A percentile compares a stretch with the other conserved stretches of the same genome.
Conservation (phyloP, 202 grass and related monocot species). For the Bolboschoenoplectus hybrid region DNA sequence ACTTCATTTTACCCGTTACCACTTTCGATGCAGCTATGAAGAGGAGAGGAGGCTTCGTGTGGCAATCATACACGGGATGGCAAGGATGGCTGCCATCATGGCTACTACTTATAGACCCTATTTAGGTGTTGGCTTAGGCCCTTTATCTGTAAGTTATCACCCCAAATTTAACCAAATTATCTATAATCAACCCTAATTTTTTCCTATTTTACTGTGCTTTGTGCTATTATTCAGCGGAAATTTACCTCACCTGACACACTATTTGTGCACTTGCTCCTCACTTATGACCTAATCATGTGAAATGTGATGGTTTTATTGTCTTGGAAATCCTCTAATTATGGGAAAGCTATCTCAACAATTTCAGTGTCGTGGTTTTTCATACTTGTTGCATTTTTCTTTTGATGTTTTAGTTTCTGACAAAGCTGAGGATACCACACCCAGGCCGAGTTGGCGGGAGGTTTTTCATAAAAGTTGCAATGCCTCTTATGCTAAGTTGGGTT, state of each 20-base stretch:
- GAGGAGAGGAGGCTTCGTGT: conserved; percentile 89
- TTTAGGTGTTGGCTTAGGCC: conserved; percentile 77
- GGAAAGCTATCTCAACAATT: background rate
- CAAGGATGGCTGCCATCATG: conserved; percentile 99
- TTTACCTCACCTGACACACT: background rate
- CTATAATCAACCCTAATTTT: background rate
- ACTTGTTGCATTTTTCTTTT: background rate
- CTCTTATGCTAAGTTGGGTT: conserved; percentile 89
- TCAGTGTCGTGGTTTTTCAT: background rate
- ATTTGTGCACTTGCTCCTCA: conserved; percentile 1
- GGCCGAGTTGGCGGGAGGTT: conserved; percentile 93
- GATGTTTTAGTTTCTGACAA: conserved; percentile 76
- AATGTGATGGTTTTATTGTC: background rate
- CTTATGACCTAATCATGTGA: background rate
- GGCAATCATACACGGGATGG: conserved; percentile 92
- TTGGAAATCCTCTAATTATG: background rate
- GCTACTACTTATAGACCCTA: conserved; percentile 95
- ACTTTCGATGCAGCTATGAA: conserved; percentile 74
- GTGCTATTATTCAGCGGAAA: background rate
- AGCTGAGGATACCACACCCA: conserved; percentile 89
- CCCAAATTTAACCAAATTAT: background rate
- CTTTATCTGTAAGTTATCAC: conserved; percentile 73
- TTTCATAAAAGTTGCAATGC: conserved; percentile 85
- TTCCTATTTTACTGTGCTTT: background rate
- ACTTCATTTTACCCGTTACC: conserved; percentile 25